phyloP scores from a whole-genome alignment of 2,329 filamentous ascomycete species.

The Curvularia hawaiiensis region DNA sequence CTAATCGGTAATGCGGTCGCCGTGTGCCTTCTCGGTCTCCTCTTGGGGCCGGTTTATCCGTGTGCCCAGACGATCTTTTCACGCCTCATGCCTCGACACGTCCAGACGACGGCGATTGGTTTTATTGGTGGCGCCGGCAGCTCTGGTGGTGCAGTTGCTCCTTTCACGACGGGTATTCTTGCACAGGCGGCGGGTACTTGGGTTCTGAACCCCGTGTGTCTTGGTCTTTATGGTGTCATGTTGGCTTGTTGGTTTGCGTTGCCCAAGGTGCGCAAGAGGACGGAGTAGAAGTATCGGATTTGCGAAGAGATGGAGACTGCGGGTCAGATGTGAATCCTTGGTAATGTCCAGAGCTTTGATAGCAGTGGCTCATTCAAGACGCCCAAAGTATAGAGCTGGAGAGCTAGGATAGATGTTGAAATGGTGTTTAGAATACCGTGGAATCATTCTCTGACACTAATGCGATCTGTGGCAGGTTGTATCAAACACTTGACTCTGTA shows the following conservation, averaged over 20 bases:
- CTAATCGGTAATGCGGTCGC: constrained; percentile 60
- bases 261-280: constrained; percentile 63
- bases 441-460: not conserved
- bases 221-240: constrained; percentile 70
- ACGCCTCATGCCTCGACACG: constrained; percentile 61
- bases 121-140: constrained; percentile 73
- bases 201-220: constrained; percentile 69
- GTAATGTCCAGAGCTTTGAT: not conserved
- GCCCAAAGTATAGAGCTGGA: not conserved
- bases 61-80: constrained; percentile 71
- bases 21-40: constrained; percentile 67
- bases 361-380: too few relatives aligned
- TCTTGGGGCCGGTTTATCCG: constrained; percentile 81
- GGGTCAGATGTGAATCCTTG: too few relatives aligned
- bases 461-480: not conserved
- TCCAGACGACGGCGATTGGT: constrained; percentile 68
- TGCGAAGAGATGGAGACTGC: not conserved
- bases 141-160: constrained; percentile 69
- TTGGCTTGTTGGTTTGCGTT: constrained; percentile 66
- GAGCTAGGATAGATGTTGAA: not conserved
- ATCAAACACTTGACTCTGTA: not conserved
- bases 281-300: constrained; percentile 52
- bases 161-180: constrained; percentile 68
- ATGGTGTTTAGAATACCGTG: not conserved
- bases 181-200: constrained; percentile 67